Base-by-base conservation (phyloP, 306 rosid species). In the Hippophae rhamnoides region DNA sequence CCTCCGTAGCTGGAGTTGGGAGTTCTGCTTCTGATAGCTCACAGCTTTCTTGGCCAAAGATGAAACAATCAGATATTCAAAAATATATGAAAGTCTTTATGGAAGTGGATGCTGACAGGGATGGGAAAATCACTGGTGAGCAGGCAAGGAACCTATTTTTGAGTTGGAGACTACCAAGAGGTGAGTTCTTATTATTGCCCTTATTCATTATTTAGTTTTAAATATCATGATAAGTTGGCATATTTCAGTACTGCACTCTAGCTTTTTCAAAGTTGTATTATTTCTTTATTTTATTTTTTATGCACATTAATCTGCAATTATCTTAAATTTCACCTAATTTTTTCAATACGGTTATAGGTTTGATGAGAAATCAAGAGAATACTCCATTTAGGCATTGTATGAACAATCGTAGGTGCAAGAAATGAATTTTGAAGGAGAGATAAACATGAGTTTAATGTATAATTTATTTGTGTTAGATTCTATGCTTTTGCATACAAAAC, bases 91-190 rank as follows among this genome's bases (percentile, higher is more conserved):
- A 85, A 75, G 98, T 92, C 59, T 92, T 92, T 75, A 72, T 76
- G 80, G 92, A 92, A 76, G 96, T 92, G 58, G 98, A 92, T 76
- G 76, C 82, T 13, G 96, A 92, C 69, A 81, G 86, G 78, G 98
- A 92, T 76, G 98, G 98, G 57, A 92, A 53, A 76, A 85, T 92
- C 76, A 87, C 96, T 3, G 96, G 98, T 62, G 96, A 87, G 74
- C 86, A 92, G 84, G 98, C 98, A 6, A 83, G 95, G 58, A 92
- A 81, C 78, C 80, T 92, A 52, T 92, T 92, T 78, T 74, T 85
- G 65, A 92, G 98, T 77, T 92, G 98, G 98, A 77, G 98, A 72
- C 76, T 92, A 61, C 98, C 98, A 31, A 85, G 94, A 87, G 98
- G 98, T 92, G 72, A 58, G 64, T 49, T 52, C 49, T 40, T 70